These are phyloP conservation scores for Sugiyamaella grinbergsii DNA, from an alignment of 1,139 yeast species.

Conservation along the genomic window DNA sequence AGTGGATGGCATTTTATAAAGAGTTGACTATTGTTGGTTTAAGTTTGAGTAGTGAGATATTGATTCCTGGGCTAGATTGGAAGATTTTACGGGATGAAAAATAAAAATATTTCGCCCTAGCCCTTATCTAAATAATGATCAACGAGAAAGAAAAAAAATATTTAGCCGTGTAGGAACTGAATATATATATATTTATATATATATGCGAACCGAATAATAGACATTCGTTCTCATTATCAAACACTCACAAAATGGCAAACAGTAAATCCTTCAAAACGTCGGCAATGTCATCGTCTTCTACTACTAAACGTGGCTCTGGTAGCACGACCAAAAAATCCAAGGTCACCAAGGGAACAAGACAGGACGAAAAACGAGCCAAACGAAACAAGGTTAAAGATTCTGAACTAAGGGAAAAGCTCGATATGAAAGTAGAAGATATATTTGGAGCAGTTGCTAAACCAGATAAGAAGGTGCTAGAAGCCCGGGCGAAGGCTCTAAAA, in stretches of 20 bases:
- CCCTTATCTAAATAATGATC: slow-evolving; percentile 7
- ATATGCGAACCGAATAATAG: background rate
- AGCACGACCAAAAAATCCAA: slow-evolving; percentile 13
- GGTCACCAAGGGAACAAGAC: slow-evolving; percentile 15
- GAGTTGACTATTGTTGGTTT: too few relatives aligned
- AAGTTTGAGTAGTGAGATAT: too few relatives aligned
- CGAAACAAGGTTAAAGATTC: slow-evolving; percentile 24
- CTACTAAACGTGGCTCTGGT: background rate
- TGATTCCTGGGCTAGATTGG: background rate
- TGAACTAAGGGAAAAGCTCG: slow-evolving; percentile 23
- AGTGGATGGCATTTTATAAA: slow-evolving; percentile 71
- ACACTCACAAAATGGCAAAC: slow-evolving; percentile 8
- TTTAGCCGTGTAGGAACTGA: background rate
- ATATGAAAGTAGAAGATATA: slow-evolving; percentile 22
- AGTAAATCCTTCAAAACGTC: background rate
- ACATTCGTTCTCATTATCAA: background rate
- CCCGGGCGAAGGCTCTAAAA: slow-evolving; percentile 42
- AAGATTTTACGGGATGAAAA: slow-evolving; percentile 13
- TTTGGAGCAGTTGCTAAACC: slow-evolving; percentile 40
- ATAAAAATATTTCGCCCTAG: slow-evolving; percentile 20
- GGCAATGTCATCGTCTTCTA: background rate
- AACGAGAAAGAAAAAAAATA: slow-evolving; percentile 5
- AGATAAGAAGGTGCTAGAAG: slow-evolving; percentile 49
- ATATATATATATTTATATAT: background rate
- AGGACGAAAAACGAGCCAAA: slow-evolving; percentile 14